Conservation (phyloP, 2,329 filamentous ascomycete genomes). For the Epicoccum sorghinum region DNA sequence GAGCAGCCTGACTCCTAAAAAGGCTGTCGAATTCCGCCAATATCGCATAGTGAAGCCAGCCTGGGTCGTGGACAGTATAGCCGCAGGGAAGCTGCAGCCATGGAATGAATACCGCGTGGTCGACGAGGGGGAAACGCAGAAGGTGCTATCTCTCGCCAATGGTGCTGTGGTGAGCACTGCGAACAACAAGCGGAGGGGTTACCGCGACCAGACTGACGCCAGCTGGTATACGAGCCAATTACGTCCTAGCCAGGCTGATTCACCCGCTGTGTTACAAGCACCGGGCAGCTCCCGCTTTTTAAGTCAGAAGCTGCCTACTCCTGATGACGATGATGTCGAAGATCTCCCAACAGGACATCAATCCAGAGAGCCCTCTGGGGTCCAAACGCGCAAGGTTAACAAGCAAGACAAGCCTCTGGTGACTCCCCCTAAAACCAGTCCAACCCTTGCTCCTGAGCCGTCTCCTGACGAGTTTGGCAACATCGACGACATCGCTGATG, state of each 20-base stretch:
- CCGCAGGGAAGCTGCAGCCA: constrained; percentile 78
- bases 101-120: constrained; percentile 87
- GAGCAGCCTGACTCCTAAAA: constrained; percentile 88
- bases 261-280: constrained; percentile 35
- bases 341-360: constrained; percentile 40
- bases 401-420: constrained; percentile 23
- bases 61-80: constrained; percentile 91
- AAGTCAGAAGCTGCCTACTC: constrained; percentile 32
- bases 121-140: constrained; percentile 83
- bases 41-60: constrained; percentile 94
- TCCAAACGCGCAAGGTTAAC: background rate
- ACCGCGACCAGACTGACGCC: constrained; percentile 78
- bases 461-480: constrained; percentile 8
- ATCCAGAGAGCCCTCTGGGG: constrained; percentile 36
- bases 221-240: constrained; percentile 85
- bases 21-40: constrained; percentile 81
- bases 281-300: constrained; percentile 32
- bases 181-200: constrained; percentile 66
- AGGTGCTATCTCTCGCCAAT: constrained; percentile 68
- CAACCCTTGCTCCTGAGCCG: constrained; percentile 22
- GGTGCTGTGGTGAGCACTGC: constrained; percentile 71
- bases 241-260: constrained; percentile 43
- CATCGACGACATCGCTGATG: constrained; percentile 12
- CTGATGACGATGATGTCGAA: constrained; percentile 34
- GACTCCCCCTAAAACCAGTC: constrained; percentile 42